Percentiles rank a stretch among this genome's conserved stretches.
These are phyloP conservation scores for Mayamaea pseudoterrestris DNA, from an alignment of 108 stramenopile species.

Conservation along the genomic window DNA sequence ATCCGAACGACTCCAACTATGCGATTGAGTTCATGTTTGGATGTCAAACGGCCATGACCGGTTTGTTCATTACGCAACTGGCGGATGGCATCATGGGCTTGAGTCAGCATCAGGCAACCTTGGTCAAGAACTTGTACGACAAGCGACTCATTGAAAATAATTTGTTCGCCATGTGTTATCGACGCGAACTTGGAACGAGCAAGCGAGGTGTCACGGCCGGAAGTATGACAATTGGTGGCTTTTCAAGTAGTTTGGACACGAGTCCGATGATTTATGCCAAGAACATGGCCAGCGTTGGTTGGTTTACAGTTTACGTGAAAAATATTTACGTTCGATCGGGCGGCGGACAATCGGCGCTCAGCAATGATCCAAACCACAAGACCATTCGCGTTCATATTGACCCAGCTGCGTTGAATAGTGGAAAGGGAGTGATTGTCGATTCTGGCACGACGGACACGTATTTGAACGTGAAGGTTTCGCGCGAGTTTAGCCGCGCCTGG, in stretches of 20 bases:
- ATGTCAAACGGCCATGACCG: conserved; percentile 51
- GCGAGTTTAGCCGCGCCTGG: conserved; percentile 63
- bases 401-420: conserved; percentile 37
- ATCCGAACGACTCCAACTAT: conserved; percentile 19
- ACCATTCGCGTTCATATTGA: conserved; percentile 30
- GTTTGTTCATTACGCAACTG: conserved; percentile 52
- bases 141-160: conserved; percentile 52
- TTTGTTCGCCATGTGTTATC: conserved; percentile 85
- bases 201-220: conserved; percentile 48
- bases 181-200: conserved; percentile 36
- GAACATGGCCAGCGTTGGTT: conserved; percentile 48
- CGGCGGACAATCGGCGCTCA: conserved; percentile 31
- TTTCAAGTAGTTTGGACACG: conserved; percentile 56
- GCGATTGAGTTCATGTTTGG: conserved; percentile 78
- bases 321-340: conserved; percentile 54
- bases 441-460: conserved; percentile 90
- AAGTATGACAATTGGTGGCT: conserved; percentile 77
- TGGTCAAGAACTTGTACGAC: conserved; percentile 75
- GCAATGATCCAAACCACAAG: conserved; percentile 7
- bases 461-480: conserved; percentile 36
- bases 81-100: conserved; percentile 95
- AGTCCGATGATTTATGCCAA: conserved; percentile 81
- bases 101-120: conserved; percentile 60
- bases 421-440: conserved; percentile 90
- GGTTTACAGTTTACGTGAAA: conserved; percentile 77